Base-by-base conservation (phyloP, 768 basidiomycete species). In the Lentinula boryana region DNA sequence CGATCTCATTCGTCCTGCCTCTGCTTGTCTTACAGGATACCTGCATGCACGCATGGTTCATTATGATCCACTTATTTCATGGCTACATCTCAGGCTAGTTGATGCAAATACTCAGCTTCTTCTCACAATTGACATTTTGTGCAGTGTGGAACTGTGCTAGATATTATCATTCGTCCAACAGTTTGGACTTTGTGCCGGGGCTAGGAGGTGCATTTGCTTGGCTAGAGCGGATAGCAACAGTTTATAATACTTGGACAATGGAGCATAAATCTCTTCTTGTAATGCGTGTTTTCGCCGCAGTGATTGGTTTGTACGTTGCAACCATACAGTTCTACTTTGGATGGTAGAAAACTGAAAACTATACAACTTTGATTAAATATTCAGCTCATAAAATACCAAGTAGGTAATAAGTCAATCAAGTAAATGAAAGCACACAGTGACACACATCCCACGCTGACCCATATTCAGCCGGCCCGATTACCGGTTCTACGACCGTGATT, bases 241-340 rank as follows among this genome's bases (percentile, higher is more conserved):
- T 9, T n/a, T 58, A 58, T 49, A 58, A 58, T 50, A n/a, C 40
- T 4, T 58, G 57, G 57, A 58, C 57, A 6, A 58, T 27, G 31
- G 33, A 35, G 21, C 48, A 58, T 23, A 58, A 48, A 40, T 16
- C 46, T 18, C 32, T 58, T 27, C 44, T 58, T 35, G 31, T 46
- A 8, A 15, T 58, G 18, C 43, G 57, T 33, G 46, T 58, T 2
- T 21, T 38, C 3, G 57, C 57, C 18, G 33, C 35, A 13, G 13
- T 36, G 31, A 4, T 38, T n/a, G 57, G 27, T n/a, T 5, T 58
- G 12, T 58, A 48, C 23, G 18, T 48, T 15, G 40, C 16, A 38
- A 7, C 27, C 21, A 56, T 5, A 27, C 12, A 35, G 5, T 36
- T 54, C 15, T 53, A 53, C 32, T 56, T 38, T 38, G 36, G 54